Evolutionary conservation across 1,139 yeast species (phyloP).

Genomic region (Candida sanyaensis): DNA sequence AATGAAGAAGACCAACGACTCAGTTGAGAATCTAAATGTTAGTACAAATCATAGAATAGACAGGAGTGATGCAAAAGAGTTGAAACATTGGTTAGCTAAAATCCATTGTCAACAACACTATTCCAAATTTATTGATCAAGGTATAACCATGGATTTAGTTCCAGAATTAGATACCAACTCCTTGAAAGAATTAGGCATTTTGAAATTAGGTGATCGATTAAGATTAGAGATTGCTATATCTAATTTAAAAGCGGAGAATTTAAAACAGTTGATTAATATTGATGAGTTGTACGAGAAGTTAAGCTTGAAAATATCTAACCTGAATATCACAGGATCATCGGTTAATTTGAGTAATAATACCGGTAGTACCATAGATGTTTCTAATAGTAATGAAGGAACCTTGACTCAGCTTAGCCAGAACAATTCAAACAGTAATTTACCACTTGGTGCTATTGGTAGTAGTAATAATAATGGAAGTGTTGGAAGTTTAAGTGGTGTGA

Average conservation of each 20-base stretch:
- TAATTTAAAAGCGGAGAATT: constrained; percentile 37
- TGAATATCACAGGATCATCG: not conserved
- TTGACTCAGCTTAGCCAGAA: constrained; percentile 12
- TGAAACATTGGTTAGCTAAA: constrained; percentile 39
- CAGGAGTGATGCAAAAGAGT: constrained; percentile 18
- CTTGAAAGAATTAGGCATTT: constrained; percentile 73
- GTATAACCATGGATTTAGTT: constrained; percentile 60
- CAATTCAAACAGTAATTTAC: constrained; percentile 4
- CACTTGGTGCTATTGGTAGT: constrained; percentile 1
- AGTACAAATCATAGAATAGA: not conserved
- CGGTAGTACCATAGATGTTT: constrained; percentile 10
- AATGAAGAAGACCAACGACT: not conserved
- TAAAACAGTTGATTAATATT: constrained; percentile 34
- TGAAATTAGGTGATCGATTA: constrained; percentile 80
- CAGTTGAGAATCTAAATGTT: not conserved
- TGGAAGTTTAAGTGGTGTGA: constrained; percentile 17
- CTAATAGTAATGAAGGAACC: constrained; percentile 16
- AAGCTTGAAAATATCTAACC: constrained; percentile 7
- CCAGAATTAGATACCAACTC: constrained; percentile 68
- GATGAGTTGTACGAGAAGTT: constrained; percentile 24
- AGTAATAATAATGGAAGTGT: not conserved
- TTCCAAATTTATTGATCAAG: constrained; percentile 43
- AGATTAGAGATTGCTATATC: constrained; percentile 58
- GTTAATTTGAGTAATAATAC: constrained; percentile 3
- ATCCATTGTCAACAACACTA: constrained; percentile 40